Evolutionary conservation across 2,329 filamentous ascomycete species (phyloP).

Genomic region (Verticillium zaregamsianum): DNA sequence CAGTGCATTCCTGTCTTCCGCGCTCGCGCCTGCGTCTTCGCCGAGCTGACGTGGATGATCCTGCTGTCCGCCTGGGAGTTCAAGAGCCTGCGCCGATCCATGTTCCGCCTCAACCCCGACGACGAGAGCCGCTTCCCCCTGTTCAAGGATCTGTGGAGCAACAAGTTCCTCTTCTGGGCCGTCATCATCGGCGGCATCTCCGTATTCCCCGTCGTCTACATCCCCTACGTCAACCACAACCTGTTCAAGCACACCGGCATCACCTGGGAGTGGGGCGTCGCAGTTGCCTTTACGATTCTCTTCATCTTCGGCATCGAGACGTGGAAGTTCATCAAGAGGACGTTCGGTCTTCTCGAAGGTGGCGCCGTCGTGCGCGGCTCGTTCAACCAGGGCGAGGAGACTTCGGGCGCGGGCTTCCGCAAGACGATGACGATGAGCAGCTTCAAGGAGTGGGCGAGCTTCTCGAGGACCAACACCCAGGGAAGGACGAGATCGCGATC

Average conservation of each 20-base stretch:
- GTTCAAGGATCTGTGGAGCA: constrained; percentile 62
- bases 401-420: constrained; percentile 33
- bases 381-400: constrained; percentile 50
- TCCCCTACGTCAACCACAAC: constrained; percentile 63
- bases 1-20: constrained; percentile 60
- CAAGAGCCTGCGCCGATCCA: constrained; percentile 65
- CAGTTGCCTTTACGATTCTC: constrained; percentile 57
- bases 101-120: constrained; percentile 62
- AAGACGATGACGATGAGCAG: constrained; percentile 49
- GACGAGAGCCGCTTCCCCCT: constrained; percentile 47
- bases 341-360: constrained; percentile 47
- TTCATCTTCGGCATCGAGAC: constrained; percentile 65
- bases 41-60: constrained; percentile 69
- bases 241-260: constrained; percentile 72
- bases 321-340: constrained; percentile 68
- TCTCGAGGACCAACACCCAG: constrained; percentile 1
- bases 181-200: constrained; percentile 57
- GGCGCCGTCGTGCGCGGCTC: constrained; percentile 42
- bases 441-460: constrained; percentile 41
- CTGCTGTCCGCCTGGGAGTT: constrained; percentile 76
- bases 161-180: constrained; percentile 67
- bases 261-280: constrained; percentile 71
- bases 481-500: background rate
- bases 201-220: constrained; percentile 67
- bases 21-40: constrained; percentile 69